Conservation (phyloP, 176 grass and related monocot species). For the Lolium perenne region DNA sequence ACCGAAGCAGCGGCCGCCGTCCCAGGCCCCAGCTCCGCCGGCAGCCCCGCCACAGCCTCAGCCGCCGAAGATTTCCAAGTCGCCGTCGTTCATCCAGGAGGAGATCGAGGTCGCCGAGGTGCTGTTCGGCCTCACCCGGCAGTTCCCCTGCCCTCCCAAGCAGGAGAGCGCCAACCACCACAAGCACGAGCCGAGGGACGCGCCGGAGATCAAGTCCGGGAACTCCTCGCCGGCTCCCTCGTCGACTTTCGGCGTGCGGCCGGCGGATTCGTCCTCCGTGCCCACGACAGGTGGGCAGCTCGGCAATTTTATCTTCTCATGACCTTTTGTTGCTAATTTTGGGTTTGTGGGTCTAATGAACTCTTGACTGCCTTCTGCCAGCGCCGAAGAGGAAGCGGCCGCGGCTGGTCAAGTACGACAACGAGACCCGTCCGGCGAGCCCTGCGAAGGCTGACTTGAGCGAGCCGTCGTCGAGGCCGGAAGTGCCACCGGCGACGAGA, state of each 20-base stretch:
- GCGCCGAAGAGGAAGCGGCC: conserved; percentile 91
- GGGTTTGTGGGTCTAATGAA: conserved; percentile 23
- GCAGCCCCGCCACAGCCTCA: conserved; percentile 46
- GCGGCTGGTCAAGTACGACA: conserved; percentile 76
- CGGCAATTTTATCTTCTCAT: background rate
- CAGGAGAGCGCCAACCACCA: conserved; percentile 66
- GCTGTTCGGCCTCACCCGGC: conserved; percentile 85
- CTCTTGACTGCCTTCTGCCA: conserved; percentile 36
- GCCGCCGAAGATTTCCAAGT: conserved; percentile 65
- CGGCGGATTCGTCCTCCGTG: conserved; percentile 63
- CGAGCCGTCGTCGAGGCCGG: conserved; percentile 42
- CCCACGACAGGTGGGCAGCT: conserved; percentile 54
- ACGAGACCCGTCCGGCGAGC: conserved; percentile 56
- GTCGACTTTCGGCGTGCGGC: conserved; percentile 43
- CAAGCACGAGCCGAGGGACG: conserved; percentile 66
- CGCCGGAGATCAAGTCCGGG: conserved; percentile 64
- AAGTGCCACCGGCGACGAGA: conserved; percentile 48
- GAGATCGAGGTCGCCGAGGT: conserved; percentile 99
- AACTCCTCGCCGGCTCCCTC: conserved; percentile 76
- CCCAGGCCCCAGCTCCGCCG: conserved; percentile 34
- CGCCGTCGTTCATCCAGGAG: conserved; percentile 85
- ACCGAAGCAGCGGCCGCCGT: conserved; percentile 48
- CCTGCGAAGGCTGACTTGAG: conserved; percentile 51
- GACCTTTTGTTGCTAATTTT: conserved; percentile 8
- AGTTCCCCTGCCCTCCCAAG: conserved; percentile 66